Conservation (phyloP, 257 asterid genomes). For the Craterostigma plantagineum region DNA sequence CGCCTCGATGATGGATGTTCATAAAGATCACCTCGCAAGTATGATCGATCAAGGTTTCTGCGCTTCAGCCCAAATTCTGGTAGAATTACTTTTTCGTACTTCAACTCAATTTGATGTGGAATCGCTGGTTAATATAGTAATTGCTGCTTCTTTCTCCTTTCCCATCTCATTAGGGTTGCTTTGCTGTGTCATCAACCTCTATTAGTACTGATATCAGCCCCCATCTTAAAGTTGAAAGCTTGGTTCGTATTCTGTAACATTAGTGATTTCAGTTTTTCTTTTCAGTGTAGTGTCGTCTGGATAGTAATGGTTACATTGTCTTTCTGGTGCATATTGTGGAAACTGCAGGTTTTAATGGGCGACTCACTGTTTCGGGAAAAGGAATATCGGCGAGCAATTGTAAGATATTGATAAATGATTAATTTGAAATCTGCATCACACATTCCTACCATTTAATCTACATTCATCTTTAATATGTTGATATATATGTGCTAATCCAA, state of each 20-base stretch:
- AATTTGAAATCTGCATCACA: not conserved
- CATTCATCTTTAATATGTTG: conserved; percentile 3
- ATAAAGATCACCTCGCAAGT: too few relatives aligned
- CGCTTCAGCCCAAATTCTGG: too few relatives aligned
- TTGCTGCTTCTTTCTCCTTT: conserved; percentile 4
- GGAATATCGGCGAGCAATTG: conserved; percentile 78
- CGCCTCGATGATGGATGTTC: too few relatives aligned
- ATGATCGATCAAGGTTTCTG: too few relatives aligned
- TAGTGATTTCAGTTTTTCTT: conserved; percentile 2
- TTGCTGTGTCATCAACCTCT: conserved; percentile 71
- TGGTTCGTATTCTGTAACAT: conserved; percentile 24
- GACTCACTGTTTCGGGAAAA: conserved; percentile 60
- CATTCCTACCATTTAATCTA: conserved; percentile 4
- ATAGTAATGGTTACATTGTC: conserved; percentile 7
- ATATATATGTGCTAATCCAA: not conserved
- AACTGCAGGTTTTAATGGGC: conserved; percentile 59
- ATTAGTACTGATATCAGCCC: conserved; percentile 55
- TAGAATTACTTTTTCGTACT: too few relatives aligned
- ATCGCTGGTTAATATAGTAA: too few relatives aligned
- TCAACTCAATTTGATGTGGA: too few relatives aligned
- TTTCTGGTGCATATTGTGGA: not conserved
- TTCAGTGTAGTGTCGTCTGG: conserved; percentile 9
- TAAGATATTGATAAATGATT: conserved; percentile 17
- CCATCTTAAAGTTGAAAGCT: conserved; percentile 72
- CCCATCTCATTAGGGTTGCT: conserved; percentile 75